Evolutionary conservation across 805 yeast species (phyloP).

Genomic region (Saturnispora halmiae): DNA sequence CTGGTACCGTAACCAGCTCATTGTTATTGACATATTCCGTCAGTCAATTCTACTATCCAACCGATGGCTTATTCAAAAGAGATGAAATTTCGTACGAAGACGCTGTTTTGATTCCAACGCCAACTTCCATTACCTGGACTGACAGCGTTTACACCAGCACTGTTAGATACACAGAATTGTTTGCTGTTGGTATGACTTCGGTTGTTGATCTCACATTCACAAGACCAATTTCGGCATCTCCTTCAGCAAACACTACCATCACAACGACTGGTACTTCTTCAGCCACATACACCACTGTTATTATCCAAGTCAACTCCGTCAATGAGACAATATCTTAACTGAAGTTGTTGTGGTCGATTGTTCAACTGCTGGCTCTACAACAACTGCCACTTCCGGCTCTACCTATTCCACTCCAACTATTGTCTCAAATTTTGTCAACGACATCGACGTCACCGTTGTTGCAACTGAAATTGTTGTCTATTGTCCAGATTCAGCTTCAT

Average conservation of each 20-base stretch:
- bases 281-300: not conserved
- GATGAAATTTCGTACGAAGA: not conserved
- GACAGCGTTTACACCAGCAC: not conserved
- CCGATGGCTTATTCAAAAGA: slow-evolving; percentile 2
- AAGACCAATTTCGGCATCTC: not conserved
- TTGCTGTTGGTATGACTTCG: not conserved
- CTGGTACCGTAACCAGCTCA: not conserved
- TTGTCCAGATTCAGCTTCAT: not conserved
- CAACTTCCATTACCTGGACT: not conserved
- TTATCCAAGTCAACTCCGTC: not conserved
- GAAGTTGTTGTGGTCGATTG: not conserved
- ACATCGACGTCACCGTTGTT: not conserved
- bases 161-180: not conserved
- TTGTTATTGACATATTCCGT: not conserved
- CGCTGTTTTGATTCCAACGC: slow-evolving; percentile 5
- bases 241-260: not conserved
- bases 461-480: not conserved
- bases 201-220: not conserved
- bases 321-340: not conserved
- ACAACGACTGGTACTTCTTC: not conserved
- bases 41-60: not conserved
- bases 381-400: not conserved
- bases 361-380: not conserved
- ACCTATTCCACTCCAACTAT: not conserved
- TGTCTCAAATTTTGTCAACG: not conserved